These are phyloP conservation scores for Acrodontium crateriforme DNA, from an alignment of 2,329 filamentous ascomycete genomes.

Conservation along the genomic window DNA sequence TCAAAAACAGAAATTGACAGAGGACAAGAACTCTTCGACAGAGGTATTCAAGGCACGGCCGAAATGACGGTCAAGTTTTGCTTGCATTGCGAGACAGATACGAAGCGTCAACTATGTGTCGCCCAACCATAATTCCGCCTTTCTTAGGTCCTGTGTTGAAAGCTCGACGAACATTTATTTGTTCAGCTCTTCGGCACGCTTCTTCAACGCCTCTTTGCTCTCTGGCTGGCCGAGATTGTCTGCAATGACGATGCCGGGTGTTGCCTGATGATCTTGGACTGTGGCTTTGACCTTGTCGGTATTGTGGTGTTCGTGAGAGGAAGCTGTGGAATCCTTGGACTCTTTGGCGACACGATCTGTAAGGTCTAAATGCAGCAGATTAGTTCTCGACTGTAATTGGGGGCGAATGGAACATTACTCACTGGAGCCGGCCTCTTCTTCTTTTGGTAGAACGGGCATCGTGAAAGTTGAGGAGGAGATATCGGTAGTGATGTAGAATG, in stretches of 20 bases:
- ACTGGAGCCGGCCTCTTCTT: neutral
- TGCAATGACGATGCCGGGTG: constrained; percentile 31
- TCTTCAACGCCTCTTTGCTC: constrained; percentile 37
- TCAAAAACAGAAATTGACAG: no score
- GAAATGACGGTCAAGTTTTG: no score
- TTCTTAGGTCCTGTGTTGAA: no score
- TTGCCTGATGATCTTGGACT: constrained; percentile 27
- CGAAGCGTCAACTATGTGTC: no score
- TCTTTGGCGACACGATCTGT: neutral
- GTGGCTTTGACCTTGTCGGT: neutral
- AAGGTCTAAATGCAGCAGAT: neutral
- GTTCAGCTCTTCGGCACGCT: constrained; percentile 36
- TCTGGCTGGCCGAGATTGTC: constrained; percentile 28
- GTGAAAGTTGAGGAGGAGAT: neutral
- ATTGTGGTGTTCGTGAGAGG: neutral
- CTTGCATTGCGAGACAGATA: no score
- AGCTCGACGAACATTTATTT: constrained; percentile 24
- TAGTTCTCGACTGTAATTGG: no score
- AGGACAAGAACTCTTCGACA: no score
- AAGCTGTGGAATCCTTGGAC: neutral
- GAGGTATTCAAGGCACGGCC: no score
- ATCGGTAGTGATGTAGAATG: no score
- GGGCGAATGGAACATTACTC: no score
- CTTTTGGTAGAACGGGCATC: constrained; percentile 1
- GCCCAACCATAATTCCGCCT: no score